phyloP scores from a whole-genome alignment of 2,329 filamentous ascomycete species.

The Penicillium hesseltinei region DNA sequence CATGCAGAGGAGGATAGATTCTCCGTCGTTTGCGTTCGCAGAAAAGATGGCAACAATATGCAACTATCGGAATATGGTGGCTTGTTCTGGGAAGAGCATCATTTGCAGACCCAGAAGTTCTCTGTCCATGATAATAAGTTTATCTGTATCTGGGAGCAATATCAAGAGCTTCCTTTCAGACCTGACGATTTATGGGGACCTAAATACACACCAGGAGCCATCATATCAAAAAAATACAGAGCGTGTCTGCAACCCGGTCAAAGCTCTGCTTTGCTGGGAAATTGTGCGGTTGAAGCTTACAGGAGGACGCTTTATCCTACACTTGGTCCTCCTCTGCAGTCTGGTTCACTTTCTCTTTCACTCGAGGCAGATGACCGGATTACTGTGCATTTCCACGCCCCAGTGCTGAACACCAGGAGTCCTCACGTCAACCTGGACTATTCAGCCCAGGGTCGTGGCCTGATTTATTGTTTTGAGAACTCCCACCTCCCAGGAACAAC shows the following conservation, averaged over 20 bases:
- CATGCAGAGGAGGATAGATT: conserved; percentile 17
- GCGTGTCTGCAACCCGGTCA: not conserved
- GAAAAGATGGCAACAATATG: not conserved
- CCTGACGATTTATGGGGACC: not conserved
- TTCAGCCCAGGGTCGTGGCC: not conserved
- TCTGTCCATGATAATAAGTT: not conserved
- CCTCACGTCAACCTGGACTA: not conserved
- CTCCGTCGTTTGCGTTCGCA: conserved; percentile 17
- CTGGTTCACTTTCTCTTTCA: not conserved
- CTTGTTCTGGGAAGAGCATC: not conserved
- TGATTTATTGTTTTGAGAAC: not conserved
- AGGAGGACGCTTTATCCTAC: not conserved
- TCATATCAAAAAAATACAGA: not conserved
- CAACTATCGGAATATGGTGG: accelerated
- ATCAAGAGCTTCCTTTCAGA: not conserved
- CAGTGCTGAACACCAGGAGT: not conserved
- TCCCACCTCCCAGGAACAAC: not conserved
- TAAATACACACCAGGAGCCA: not conserved
- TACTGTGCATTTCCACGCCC: not conserved
- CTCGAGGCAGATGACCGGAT: not conserved
- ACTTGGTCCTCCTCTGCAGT: not conserved
- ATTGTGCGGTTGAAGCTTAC: too few species aligned
- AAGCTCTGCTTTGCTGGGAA: not conserved
- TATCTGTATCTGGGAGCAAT: not conserved
- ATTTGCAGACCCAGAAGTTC: not conserved